A percentile compares a stretch with the other conserved stretches of the same genome.
These are phyloP conservation scores for Metschnikowia koreensis DNA, from an alignment of 805 yeast genomes.

Conservation along the genomic window DNA sequence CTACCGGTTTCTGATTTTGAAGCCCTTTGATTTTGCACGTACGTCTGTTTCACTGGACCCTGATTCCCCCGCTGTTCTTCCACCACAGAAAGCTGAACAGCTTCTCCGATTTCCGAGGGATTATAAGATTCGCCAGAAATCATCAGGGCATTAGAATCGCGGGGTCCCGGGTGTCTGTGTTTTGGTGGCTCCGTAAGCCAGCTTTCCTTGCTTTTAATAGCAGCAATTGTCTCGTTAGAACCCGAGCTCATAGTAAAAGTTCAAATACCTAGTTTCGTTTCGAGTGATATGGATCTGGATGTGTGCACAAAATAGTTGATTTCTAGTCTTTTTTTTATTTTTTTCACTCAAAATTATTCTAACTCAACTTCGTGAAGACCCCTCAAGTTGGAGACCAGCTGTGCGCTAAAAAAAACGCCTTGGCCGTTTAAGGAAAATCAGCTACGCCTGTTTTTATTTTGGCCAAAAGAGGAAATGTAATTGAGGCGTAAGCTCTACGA, in stretches of 20 bases:
- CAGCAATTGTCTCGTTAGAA: neutral
- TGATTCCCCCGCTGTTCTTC: constrained; percentile 6
- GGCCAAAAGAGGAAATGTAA: neutral
- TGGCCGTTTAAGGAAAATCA: too few relatives aligned
- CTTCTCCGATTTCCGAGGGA: constrained; percentile 24
- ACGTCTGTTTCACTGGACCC: constrained; percentile 15
- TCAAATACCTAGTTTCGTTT: too few relatives aligned
- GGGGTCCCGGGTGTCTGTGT: neutral
- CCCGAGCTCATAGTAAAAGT: neutral
- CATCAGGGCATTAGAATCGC: constrained; percentile 11
- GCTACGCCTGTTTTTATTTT: too few relatives aligned
- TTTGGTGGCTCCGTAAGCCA: constrained; percentile 6
- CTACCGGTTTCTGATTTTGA: neutral
- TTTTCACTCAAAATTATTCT: too few relatives aligned
- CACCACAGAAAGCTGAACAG: constrained; percentile 16
- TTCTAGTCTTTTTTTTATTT: too few relatives aligned
- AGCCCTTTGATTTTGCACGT: constrained; percentile 3
- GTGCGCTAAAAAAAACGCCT: too few relatives aligned
- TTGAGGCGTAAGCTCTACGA: neutral
- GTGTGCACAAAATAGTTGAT: too few relatives aligned
- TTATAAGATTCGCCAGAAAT: constrained; percentile 15
- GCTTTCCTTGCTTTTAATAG: neutral
- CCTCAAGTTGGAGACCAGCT: too few relatives aligned
- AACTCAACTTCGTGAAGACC: too few relatives aligned
- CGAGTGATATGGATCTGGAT: too few relatives aligned